Percentiles rank a stretch among this genome's conserved stretches.
Evolutionary conservation across 1,284 basidiomycete species (phyloP).

Genomic region (Laetiporus sulphureus): DNA sequence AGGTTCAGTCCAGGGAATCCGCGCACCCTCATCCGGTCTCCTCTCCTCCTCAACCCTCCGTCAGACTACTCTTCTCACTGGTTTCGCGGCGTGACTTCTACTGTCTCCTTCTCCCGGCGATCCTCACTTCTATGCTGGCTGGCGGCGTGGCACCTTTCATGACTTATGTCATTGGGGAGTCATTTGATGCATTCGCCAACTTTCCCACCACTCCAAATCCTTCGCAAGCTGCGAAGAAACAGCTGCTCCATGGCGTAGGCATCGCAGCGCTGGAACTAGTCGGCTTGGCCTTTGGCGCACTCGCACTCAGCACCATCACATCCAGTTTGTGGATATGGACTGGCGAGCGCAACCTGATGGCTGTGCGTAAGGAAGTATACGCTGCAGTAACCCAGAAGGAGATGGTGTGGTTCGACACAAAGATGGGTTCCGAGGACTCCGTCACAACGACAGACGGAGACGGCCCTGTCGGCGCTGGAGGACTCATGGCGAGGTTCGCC

Average conservation of each 20-base stretch:
- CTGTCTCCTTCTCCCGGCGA: slow-evolving; percentile 66
- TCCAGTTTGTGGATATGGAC: slow-evolving; percentile 83
- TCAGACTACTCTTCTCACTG: slow-evolving; percentile 62
- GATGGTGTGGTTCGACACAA: slow-evolving; percentile 85
- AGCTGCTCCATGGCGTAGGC: slow-evolving; percentile 55
- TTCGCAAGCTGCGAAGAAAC: slow-evolving; percentile 40
- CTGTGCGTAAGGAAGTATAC: slow-evolving; percentile 69
- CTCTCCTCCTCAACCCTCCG: slow-evolving; percentile 37
- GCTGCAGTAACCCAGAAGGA: slow-evolving; percentile 62
- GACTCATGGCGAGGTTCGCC: slow-evolving; percentile 91
- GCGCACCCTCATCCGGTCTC: slow-evolving; percentile 20
- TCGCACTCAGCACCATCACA: slow-evolving; percentile 71
- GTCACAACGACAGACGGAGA: slow-evolving; percentile 41
- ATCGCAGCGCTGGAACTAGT: slow-evolving; percentile 65
- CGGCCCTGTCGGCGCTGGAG: slow-evolving; percentile 75
- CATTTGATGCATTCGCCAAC: slow-evolving; percentile 72
- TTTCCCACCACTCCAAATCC: slow-evolving; percentile 45
- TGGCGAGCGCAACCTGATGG: slow-evolving; percentile 75
- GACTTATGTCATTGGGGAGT: slow-evolving; percentile 84
- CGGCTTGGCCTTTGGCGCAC: slow-evolving; percentile 62
- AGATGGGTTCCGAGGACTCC: slow-evolving; percentile 61
- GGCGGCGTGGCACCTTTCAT: slow-evolving; percentile 89
- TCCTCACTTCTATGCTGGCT: slow-evolving; percentile 59
- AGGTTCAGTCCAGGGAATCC: slow-evolving; percentile 11
- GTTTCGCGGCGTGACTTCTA: slow-evolving; percentile 49